Evolutionary conservation across 805 yeast genomes (phyloP), one percentile per base, ranked within the genome.

Genomic region (Starmerella apicola): DNA sequence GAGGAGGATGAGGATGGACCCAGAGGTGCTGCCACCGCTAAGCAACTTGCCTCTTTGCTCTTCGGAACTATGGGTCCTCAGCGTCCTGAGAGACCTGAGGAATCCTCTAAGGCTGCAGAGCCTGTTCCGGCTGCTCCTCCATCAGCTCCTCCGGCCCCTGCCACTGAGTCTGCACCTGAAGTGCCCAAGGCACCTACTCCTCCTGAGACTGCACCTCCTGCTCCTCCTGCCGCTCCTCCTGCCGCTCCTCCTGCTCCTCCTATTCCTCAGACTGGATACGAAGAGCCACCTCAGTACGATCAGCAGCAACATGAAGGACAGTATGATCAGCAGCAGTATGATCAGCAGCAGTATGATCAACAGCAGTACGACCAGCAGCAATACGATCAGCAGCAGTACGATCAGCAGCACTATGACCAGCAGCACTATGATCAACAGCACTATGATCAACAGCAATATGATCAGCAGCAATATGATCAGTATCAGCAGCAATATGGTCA

Each of bases 51-150:
- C 5, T 62, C 67, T 18, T 44, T 63, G 43, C 49, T 64, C 42
- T 65, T 64, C 42, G 64, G 68, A 8, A 57, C 65, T 5, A 65
- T 65, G 68, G 66, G 57, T 23, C 38, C 52, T 3, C 52, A 52
- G 21, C 43, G 53, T 22, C 37, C 51, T 15, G 44, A 41, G 18
- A 27, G 39, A 8, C 26, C 41, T 3, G 41, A 28, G 8, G 7
- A 7, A 18, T 7, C 20, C 5, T n/a, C 35, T 18, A 24, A n/a
- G 3, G 37, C 41, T 12, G 36, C 42, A 12, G 34, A 41, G 13
- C 23, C 39, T 2, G 13, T 41, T 10, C 30, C 41, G 15, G 25
- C 41, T 28, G 28, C 51, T n/a, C 41, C 36, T 21, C 34, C 37
- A 5, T 37, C 50, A 6, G 42, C 43, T 5, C 18, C 38, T 3